These are phyloP conservation scores for Ustilago nuda DNA, from an alignment of 1,284 basidiomycete genomes.

Conservation along the genomic window DNA sequence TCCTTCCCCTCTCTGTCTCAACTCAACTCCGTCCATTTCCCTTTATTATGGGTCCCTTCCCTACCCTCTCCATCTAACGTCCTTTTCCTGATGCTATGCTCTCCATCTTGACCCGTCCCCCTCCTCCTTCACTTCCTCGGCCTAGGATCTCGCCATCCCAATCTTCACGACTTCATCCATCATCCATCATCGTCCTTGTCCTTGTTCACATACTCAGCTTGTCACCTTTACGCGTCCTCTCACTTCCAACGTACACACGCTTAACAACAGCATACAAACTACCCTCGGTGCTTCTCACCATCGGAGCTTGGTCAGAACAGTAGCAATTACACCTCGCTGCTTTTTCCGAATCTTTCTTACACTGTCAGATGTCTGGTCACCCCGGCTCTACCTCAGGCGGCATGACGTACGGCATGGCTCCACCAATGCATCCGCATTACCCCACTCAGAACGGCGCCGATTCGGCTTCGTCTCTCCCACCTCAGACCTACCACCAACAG, in stretches of 20 bases:
- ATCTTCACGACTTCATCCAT: not conserved
- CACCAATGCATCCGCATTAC: constrained; percentile 49
- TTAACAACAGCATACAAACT: constrained; percentile 1
- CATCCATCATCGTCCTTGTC: not conserved
- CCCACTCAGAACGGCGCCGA: constrained; percentile 32
- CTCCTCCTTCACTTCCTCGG: constrained; percentile 6
- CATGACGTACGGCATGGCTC: constrained; percentile 54
- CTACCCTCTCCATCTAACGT: constrained; percentile 16
- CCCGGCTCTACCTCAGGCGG: constrained; percentile 15
- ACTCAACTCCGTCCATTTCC: constrained; percentile 33
- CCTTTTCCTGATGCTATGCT: constrained; percentile 36
- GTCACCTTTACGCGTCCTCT: not conserved
- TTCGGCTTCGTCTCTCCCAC: constrained; percentile 26
- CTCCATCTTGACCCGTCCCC: constrained; percentile 20
- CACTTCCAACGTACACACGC: not conserved
- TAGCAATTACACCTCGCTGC: not conserved
- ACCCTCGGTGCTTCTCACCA: not conserved
- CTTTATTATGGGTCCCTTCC: constrained; percentile 41
- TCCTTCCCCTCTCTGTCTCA: not conserved
- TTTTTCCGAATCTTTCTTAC: not conserved
- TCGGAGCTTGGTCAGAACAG: constrained; percentile 3
- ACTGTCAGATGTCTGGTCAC: constrained; percentile 26
- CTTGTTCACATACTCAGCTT: not conserved
- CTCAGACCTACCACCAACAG: constrained; percentile 33
- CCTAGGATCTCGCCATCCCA: constrained; percentile 1